phyloP scores from a whole-genome alignment of 352 stramenopile genomes.

The Globisporangium emineosum region DNA sequence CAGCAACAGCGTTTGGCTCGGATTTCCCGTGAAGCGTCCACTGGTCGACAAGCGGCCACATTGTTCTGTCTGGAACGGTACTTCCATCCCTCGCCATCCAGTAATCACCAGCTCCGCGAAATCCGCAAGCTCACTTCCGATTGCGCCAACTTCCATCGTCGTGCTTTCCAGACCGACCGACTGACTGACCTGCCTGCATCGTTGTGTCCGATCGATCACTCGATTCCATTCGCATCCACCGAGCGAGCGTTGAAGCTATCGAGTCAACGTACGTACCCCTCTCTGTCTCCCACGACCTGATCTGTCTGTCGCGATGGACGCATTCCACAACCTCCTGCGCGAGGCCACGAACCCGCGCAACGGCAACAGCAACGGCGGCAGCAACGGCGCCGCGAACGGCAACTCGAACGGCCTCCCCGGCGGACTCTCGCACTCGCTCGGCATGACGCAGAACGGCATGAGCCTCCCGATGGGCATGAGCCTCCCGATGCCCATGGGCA shows the following conservation, averaged over 20 bases:
- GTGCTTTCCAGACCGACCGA: background rate
- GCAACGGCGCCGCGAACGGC: constrained; percentile 14
- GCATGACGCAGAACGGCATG: constrained; percentile 39
- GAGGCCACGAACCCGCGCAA: constrained; percentile 61
- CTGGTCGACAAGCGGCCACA: background rate
- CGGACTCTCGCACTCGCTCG: constrained; percentile 39
- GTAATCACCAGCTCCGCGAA: constrained; percentile 6
- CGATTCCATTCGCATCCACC: too few relatives aligned
- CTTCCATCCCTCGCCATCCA: background rate
- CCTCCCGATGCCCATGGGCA: constrained; percentile 45
- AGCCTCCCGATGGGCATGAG: constrained; percentile 20
- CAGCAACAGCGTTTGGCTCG: background rate
- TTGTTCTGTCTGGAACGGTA: background rate
- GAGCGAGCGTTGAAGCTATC: constrained; percentile 8
- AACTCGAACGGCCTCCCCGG: constrained; percentile 21
- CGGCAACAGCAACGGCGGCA: constrained; percentile 24
- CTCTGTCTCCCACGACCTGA: background rate
- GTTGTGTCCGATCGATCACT: background rate
- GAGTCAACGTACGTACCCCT: background rate
- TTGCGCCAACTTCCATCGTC: constrained; percentile 15
- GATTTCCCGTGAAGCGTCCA: background rate
- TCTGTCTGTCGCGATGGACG: constrained; percentile 40
- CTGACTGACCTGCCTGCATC: background rate
- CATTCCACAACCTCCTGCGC: constrained; percentile 75
- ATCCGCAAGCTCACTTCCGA: constrained; percentile 6